Percentiles rank a stretch among this genome's conserved stretches.
Evolutionary conservation across 163 green algal genomes (phyloP).

Genomic region (Chlamydomonas reinhardtii): DNA sequence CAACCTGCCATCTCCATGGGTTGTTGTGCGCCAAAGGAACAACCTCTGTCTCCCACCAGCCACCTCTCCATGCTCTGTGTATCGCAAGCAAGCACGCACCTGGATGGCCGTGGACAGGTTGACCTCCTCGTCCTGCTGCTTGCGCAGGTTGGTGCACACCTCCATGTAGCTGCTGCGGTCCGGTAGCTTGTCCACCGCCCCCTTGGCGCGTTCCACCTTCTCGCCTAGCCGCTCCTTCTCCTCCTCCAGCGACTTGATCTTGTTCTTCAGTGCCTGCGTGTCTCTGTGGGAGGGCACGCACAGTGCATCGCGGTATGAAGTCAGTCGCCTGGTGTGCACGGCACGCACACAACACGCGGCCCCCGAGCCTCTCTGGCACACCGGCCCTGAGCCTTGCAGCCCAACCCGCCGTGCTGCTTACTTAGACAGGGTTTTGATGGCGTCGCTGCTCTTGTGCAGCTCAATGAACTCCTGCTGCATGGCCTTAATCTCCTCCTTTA

Average conservation of each 20-base stretch:
- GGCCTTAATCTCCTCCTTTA: slow-evolving; percentile 72
- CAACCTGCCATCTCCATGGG: too few relatives aligned
- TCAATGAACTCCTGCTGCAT: slow-evolving; percentile 75
- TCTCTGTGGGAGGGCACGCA: slow-evolving; percentile 19
- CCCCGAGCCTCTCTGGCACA: too few relatives aligned
- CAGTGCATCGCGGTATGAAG: too few relatives aligned
- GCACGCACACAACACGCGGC: too few relatives aligned
- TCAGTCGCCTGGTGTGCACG: too few relatives aligned
- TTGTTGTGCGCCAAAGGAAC: too few relatives aligned
- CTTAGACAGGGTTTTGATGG: slow-evolving; percentile 63
- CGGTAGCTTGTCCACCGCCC: slow-evolving; percentile 62
- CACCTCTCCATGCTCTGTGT: too few relatives aligned
- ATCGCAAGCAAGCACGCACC: slow-evolving; percentile 26
- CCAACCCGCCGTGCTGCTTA: not conserved
- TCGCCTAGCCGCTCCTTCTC: slow-evolving; percentile 74
- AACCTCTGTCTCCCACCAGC: too few relatives aligned
- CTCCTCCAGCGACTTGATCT: slow-evolving; percentile 71
- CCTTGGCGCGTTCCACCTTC: slow-evolving; percentile 66
- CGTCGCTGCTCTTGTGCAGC: slow-evolving; percentile 70
- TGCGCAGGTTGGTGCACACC: slow-evolving; percentile 67
- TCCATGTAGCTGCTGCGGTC: slow-evolving; percentile 65
- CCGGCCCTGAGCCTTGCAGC: too few relatives aligned
- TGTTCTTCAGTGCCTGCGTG: slow-evolving; percentile 57
- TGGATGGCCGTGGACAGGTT: slow-evolving; percentile 64
- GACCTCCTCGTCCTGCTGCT: slow-evolving; percentile 76